A percentile compares a stretch with the other conserved stretches of the same genome.
Conservation (phyloP, 2,329 filamentous ascomycete species). For the Neocatenulostroma microsporum region DNA sequence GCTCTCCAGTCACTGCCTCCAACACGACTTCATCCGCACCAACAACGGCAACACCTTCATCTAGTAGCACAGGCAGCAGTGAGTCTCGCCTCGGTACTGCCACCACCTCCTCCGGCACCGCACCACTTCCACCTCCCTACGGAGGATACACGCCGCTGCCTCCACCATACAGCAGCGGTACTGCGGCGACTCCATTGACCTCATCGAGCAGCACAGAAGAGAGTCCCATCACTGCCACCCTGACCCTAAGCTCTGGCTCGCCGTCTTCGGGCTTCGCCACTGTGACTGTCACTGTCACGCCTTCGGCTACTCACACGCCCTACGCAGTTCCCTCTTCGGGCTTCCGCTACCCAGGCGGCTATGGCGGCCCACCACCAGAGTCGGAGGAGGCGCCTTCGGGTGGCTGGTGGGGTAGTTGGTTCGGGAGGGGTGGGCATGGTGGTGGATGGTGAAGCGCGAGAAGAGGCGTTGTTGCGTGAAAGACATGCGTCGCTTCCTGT, state of each 20-base stretch:
- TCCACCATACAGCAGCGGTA: constrained; percentile 3
- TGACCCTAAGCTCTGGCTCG: background rate
- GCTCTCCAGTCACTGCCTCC: constrained; percentile 11
- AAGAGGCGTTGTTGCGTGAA: no score
- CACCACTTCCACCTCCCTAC: background rate
- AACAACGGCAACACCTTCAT: background rate
- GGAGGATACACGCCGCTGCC: constrained; percentile 2
- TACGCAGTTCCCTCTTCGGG: constrained; percentile 8
- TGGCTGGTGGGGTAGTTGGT: constrained; percentile 5
- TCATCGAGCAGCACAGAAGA: constrained; percentile 3
- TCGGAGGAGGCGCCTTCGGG: constrained; percentile 3
- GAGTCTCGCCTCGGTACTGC: background rate
- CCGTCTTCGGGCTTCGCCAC: constrained; percentile 5
- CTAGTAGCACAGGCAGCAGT: background rate
- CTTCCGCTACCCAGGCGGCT: constrained; percentile 6
- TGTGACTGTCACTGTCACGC: constrained; percentile 1
- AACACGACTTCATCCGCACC: constrained; percentile 3
- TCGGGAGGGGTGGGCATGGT: background rate
- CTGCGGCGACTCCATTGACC: background rate
- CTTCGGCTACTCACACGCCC: constrained; percentile 10
- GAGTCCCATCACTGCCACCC: background rate
- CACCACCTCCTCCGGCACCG: background rate
- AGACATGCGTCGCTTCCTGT: no score
- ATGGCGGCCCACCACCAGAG: constrained; percentile 8
- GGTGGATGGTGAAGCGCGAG: constrained; percentile 3